Conservation (phyloP, 306 rosid species). For the Inga leiocalycina region DNA sequence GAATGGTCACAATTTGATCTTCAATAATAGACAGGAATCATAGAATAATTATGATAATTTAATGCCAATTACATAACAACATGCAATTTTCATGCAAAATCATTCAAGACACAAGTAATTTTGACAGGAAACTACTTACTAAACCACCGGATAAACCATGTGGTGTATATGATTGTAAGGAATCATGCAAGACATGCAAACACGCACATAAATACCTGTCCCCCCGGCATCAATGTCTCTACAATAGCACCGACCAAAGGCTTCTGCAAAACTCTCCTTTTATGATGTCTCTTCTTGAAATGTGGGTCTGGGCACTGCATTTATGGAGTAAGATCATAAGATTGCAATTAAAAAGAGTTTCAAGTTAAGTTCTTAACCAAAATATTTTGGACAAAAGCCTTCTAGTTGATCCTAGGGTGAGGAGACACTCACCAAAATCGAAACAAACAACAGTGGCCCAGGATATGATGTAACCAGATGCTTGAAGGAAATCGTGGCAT, state of each 20-base stretch:
- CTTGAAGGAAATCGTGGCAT: conserved; percentile 81
- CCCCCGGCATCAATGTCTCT: conserved; percentile 58
- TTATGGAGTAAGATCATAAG: conserved; percentile 29
- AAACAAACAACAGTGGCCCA: conserved; percentile 79
- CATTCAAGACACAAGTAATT: conserved; percentile 16
- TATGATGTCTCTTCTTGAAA: conserved; percentile 86
- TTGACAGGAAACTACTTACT: conserved; percentile 2
- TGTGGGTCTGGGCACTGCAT: conserved; percentile 97
- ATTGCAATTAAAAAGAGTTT: neutral
- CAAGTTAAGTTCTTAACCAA: neutral
- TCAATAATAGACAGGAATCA: neutral
- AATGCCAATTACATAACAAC: neutral
- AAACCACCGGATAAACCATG: neutral
- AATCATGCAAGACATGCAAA: conserved; percentile 5
- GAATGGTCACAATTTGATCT: conserved; percentile 1
- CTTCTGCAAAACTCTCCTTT: conserved; percentile 87
- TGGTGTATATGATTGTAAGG: neutral
- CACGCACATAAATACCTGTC: conserved; percentile 55
- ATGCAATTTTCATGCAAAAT: neutral
- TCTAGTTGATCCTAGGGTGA: neutral
- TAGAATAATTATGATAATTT: neutral
- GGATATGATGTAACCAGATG: conserved; percentile 74
- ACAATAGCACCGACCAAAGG: conserved; percentile 67
- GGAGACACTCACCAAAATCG: conserved; percentile 72
- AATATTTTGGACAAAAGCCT: neutral